Evolutionary conservation across 2,329 filamentous ascomycete genomes (phyloP), one percentile per base, ranked within the genome.

Genomic region (Aspergillus hiratsukae): DNA sequence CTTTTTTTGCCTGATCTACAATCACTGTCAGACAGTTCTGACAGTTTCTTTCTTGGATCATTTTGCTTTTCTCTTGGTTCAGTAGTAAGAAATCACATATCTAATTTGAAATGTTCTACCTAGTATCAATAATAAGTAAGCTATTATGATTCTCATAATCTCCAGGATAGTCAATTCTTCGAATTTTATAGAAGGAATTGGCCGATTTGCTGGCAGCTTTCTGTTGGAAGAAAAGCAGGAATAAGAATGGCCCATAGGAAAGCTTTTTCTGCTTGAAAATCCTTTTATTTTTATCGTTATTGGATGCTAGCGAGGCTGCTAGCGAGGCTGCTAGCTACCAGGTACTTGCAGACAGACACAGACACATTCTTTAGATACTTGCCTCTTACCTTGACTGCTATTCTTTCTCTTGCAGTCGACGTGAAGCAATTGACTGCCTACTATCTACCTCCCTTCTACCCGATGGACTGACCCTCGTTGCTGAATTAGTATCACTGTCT

Each of bases 91-190:
- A 35, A 17, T 7, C 14, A 5, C 17, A 7, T 37, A 17, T n/a
- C 14, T 37, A 37, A 37, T 37, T 37, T 37, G 31, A 37, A 17
- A 37, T 37, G 31, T 37, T 17, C 14, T 37, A 2, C 2, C 31
- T 37, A 17, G 14, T 14, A 17, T 37, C 6, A 17, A 37, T 37
- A 37, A 37, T 14, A 7, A 37, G 17, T 17, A 2, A 5, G 17
- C 59, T 62, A 57, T 62, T 62, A 43, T 58, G 21, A 17, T 50
- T 40, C 9, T 29, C 28, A 28, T 52, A 53, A 45, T 52, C 14
- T 23, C 41, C 41, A 21, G 19, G 41, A 45, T 45, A 45, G 41
- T 23, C 41, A 11, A 23, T 45, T 6, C 41, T 23, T 45, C 19
- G 21, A 11, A 23, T 45, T 45, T 19, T 45, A 43, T 43, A 43